These are phyloP conservation scores for Cystobasidiopsis lactophilus DNA, from an alignment of 768 basidiomycete genomes.

Conservation along the genomic window DNA sequence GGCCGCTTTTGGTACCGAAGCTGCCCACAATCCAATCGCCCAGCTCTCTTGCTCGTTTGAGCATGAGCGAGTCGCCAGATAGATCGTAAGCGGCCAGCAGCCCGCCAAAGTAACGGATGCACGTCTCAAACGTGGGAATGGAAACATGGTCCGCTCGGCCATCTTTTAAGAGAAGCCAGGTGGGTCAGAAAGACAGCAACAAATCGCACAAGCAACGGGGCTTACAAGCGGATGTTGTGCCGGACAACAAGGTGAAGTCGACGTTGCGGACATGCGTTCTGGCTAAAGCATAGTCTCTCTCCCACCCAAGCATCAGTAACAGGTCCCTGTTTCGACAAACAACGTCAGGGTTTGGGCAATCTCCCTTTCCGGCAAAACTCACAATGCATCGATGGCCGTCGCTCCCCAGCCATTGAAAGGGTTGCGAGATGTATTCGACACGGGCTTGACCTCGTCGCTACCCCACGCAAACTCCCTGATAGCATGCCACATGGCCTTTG, in stretches of 20 bases:
- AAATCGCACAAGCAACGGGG: neutral
- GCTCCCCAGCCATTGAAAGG: conserved; percentile 22
- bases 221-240: neutral
- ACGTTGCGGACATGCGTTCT: conserved; percentile 20
- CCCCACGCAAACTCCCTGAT: conserved; percentile 14
- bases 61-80: conserved; percentile 26
- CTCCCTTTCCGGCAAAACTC: too few relatives aligned
- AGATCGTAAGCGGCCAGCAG: conserved; percentile 28
- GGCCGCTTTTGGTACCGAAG: conserved; percentile 24
- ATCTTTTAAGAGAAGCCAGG: neutral
- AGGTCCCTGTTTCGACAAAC: conserved; percentile 12
- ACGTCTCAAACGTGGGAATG: conserved; percentile 27
- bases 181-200: neutral
- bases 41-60: conserved; percentile 27
- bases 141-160: neutral
- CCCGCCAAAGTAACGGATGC: conserved; percentile 29
- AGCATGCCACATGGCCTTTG: too few relatives aligned
- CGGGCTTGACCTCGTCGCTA: conserved; percentile 20
- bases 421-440: conserved; percentile 7
- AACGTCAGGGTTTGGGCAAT: neutral
- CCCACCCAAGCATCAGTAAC: conserved; percentile 20
- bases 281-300: conserved; percentile 21
- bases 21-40: conserved; percentile 24
- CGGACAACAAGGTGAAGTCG: conserved; percentile 19
- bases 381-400: conserved; percentile 18